A percentile compares a stretch with the other conserved stretches of the same genome.
These are phyloP conservation scores for Haplographium delicatum DNA, from an alignment of 495 filamentous ascomycete genomes.

Conservation along the genomic window DNA sequence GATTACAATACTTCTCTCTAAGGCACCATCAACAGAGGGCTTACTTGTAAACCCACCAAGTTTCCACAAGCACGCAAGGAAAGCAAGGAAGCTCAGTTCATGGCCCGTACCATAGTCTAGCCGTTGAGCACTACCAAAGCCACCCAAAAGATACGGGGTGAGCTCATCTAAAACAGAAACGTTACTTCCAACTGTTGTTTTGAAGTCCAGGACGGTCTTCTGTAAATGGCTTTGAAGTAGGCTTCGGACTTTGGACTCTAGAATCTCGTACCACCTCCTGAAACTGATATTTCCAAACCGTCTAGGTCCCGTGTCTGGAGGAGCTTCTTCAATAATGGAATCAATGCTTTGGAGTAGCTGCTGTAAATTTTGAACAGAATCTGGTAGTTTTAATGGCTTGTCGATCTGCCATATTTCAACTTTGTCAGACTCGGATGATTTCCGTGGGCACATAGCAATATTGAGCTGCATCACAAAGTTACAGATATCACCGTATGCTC, in stretches of 20 bases:
- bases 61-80: slow-evolving; percentile 86
- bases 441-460: slow-evolving; percentile 71
- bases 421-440: slow-evolving; percentile 23
- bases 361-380: slow-evolving; percentile 59
- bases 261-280: slow-evolving; percentile 68
- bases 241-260: slow-evolving; percentile 50
- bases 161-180: slow-evolving; percentile 58
- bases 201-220: slow-evolving; percentile 39
- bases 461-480: slow-evolving; percentile 87
- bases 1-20: slow-evolving; percentile 71
- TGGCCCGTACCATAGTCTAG: slow-evolving; percentile 96
- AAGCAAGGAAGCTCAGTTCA: slow-evolving; percentile 90
- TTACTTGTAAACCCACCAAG: slow-evolving; percentile 68
- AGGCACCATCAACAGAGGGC: slow-evolving; percentile 34
- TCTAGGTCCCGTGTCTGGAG: slow-evolving; percentile 77
- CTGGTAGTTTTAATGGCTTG: slow-evolving; percentile 34
- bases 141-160: slow-evolving; percentile 72
- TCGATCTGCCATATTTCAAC: slow-evolving; percentile 48
- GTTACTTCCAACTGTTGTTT: not conserved
- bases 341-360: slow-evolving; percentile 55
- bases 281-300: slow-evolving; percentile 91
- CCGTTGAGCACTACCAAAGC: slow-evolving; percentile 82
- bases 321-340: slow-evolving; percentile 67
- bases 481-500: slow-evolving; percentile 80
- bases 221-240: slow-evolving; percentile 63